Conservation (phyloP, 176 grass and related monocot species). For the Rhynchospora tenuis region DNA sequence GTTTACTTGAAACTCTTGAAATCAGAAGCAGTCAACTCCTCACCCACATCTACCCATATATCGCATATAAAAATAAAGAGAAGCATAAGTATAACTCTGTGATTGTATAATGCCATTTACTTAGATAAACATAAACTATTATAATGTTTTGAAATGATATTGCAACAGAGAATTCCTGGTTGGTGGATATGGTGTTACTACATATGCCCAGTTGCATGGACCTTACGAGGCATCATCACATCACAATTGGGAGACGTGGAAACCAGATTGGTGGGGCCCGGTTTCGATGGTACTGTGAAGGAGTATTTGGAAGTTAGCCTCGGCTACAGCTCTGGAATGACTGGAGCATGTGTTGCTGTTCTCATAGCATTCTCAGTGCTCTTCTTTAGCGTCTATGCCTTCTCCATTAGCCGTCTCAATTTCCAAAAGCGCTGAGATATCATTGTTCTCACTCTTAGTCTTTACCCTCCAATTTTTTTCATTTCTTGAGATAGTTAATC, state of each 20-base stretch:
- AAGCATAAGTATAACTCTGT: neutral
- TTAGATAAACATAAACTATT: neutral
- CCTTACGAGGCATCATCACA: slow-evolving; percentile 53
- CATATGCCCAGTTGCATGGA: slow-evolving; percentile 75
- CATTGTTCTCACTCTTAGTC: neutral
- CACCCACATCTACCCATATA: neutral
- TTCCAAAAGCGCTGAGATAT: slow-evolving; percentile 44
- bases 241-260: slow-evolving; percentile 64
- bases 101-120: neutral
- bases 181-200: slow-evolving; percentile 88
- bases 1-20: neutral
- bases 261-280: slow-evolving; percentile 46
- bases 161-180: slow-evolving; percentile 46
- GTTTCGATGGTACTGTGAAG: slow-evolving; percentile 54
- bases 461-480: neutral
- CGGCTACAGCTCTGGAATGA: slow-evolving; percentile 45
- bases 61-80: neutral
- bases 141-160: neutral
- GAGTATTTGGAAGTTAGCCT: slow-evolving; percentile 38
- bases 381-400: slow-evolving; percentile 48
- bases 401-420: slow-evolving; percentile 50
- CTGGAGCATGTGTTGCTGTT: slow-evolving; percentile 20
- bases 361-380: slow-evolving; percentile 41
- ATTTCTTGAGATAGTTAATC: neutral
- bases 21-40: neutral